Evolutionary conservation across 2,329 filamentous ascomycete species (phyloP).

Genomic region (Diplocarpon rosae): DNA sequence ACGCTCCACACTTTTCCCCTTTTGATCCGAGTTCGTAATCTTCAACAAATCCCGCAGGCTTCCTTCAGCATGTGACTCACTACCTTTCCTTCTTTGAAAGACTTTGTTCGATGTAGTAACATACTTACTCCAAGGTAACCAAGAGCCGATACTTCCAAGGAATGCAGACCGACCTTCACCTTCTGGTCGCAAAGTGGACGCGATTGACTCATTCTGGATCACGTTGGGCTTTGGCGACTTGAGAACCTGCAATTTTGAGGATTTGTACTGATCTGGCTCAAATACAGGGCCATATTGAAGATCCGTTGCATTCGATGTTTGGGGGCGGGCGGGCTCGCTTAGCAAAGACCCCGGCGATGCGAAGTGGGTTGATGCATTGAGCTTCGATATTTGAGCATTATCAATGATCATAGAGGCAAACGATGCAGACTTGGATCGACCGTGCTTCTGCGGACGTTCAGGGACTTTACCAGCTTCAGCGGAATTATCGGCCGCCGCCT

Average conservation of each 20-base stretch:
- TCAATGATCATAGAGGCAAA: conserved; percentile 35
- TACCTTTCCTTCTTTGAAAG: conserved; percentile 20
- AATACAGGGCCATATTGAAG: conserved; percentile 14
- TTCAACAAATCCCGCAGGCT: conserved; percentile 43
- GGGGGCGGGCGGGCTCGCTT: conserved; percentile 44
- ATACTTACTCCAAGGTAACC: conserved; percentile 24
- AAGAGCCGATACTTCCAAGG: conserved; percentile 22
- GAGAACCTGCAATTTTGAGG: conserved; percentile 14
- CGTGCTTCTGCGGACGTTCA: conserved; percentile 18
- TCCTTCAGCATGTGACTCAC: conserved; percentile 41
- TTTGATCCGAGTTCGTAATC: conserved; percentile 25
- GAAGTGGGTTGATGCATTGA: conserved; percentile 28
- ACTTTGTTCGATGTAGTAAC: conserved; percentile 8
- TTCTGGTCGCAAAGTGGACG: conserved; percentile 18
- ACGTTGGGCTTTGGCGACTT: conserved; percentile 17
- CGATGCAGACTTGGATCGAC: conserved; percentile 31
- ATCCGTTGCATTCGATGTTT: conserved; percentile 37
- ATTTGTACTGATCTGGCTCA: conserved; percentile 7
- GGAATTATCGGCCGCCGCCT: conserved; percentile 5
- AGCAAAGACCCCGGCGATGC: conserved; percentile 35
- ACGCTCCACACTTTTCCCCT: conserved; percentile 25
- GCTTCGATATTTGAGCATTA: conserved; percentile 28
- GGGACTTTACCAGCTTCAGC: conserved; percentile 10
- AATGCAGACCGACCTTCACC: conserved; percentile 15
- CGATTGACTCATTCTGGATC: conserved; percentile 22